These are phyloP conservation scores for Cutaneotrichosporon cutaneum DNA, from an alignment of 1,284 basidiomycete genomes.

Conservation along the genomic window DNA sequence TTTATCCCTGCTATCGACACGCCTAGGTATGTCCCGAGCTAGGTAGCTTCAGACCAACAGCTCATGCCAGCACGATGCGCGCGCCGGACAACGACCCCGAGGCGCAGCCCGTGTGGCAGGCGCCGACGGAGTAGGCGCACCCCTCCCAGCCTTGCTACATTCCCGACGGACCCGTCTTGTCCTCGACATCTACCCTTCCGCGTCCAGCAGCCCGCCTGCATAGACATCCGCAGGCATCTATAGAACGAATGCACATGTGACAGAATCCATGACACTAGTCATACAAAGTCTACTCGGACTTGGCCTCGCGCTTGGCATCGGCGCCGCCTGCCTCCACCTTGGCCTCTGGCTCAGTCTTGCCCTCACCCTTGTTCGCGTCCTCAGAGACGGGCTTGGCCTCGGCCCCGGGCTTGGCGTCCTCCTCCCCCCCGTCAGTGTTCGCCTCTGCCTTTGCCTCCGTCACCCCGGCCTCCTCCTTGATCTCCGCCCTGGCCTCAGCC, in stretches of 20 bases:
- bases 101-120: slow-evolving; percentile 45
- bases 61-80: slow-evolving; percentile 38
- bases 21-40: slow-evolving; percentile 2
- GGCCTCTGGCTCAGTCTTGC: background rate
- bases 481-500: slow-evolving; percentile 5
- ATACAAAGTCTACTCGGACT: slow-evolving; percentile 6
- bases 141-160: too few species aligned
- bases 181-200: background rate
- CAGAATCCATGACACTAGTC: background rate
- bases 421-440: background rate
- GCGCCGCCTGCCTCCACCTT: background rate
- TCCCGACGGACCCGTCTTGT: background rate
- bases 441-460: background rate
- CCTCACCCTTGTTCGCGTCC: background rate
- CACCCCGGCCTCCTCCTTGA: background rate
- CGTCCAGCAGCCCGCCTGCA: background rate
- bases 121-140: slow-evolving; percentile 32
- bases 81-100: slow-evolving; percentile 36
- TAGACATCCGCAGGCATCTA: slow-evolving; percentile 2
- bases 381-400: background rate
- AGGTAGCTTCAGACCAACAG: background rate
- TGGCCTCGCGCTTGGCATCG: slow-evolving; percentile 8
- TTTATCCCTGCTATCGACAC: slow-evolving; percentile 49
- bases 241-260: slow-evolving; percentile 5
- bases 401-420: background rate